Percentiles rank a stretch among this genome's conserved stretches.
phyloP scores from a whole-genome alignment of 192 early-diverging fungal genomes.

The Dissophora globulifera region DNA sequence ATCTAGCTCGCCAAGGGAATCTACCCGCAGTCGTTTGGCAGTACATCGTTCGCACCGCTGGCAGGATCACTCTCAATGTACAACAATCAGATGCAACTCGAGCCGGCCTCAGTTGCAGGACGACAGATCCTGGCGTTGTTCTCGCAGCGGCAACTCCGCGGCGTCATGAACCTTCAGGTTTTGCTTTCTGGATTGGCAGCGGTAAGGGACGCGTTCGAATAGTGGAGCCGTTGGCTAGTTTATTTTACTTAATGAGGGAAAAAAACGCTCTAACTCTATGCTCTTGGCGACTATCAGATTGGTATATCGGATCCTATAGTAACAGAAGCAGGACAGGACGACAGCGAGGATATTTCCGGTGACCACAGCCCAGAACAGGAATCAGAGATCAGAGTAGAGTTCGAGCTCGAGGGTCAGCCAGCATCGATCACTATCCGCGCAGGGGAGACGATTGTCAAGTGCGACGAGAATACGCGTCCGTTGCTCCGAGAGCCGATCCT shows the following conservation, averaged over 20 bases:
- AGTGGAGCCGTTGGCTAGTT: not conserved
- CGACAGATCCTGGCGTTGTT: conserved; percentile 38
- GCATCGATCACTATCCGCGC: conserved; percentile 30
- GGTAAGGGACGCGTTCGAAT: not conserved
- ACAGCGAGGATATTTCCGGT: too few species aligned
- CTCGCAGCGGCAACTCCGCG: conserved; percentile 36
- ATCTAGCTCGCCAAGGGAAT: conserved; percentile 43
- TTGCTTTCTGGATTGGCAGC: conserved; percentile 24
- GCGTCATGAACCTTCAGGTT: conserved; percentile 38
- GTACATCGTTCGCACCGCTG: conserved; percentile 31
- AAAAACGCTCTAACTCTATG: too few species aligned
- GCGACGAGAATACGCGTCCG: conserved; percentile 31
- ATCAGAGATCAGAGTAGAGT: conserved; percentile 42
- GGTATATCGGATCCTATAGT: conserved; percentile 20
- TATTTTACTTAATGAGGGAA: too few species aligned
- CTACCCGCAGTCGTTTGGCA: conserved; percentile 43
- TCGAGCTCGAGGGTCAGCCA: conserved; percentile 26
- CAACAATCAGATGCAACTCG: conserved; percentile 50
- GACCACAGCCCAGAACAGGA: not conserved
- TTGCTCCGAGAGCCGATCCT: conserved; percentile 36
- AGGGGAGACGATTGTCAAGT: conserved; percentile 37
- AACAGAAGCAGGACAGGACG: conserved; percentile 14
- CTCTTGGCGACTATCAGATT: conserved; percentile 23
- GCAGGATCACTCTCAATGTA: conserved; percentile 49
- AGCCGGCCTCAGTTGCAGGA: conserved; percentile 35